phyloP scores from a whole-genome alignment of 441 rosid genomes.

The Jatropha multifida region DNA sequence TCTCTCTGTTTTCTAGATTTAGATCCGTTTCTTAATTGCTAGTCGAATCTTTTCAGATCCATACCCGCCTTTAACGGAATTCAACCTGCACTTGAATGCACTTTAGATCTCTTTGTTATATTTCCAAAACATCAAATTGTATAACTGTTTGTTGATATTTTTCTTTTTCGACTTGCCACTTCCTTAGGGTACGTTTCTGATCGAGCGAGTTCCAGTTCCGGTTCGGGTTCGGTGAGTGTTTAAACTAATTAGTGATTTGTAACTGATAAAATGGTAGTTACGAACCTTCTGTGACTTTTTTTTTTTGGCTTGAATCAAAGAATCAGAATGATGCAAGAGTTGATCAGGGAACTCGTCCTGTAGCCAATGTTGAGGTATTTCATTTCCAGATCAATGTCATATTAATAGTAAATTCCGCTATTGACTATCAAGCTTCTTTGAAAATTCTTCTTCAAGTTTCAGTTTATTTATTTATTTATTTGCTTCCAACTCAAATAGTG shows the following conservation, averaged over 20 bases:
- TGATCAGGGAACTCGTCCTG: not conserved
- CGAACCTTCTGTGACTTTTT: not conserved
- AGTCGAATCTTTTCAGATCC: slow-evolving; percentile 12
- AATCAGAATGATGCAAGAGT: slow-evolving; percentile 5
- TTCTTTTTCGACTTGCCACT: slow-evolving; percentile 7
- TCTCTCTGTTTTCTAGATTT: not conserved
- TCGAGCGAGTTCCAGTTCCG: slow-evolving; percentile 21
- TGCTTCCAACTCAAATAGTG: not conserved
- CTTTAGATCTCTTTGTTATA: slow-evolving; percentile 12
- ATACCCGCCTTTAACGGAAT: not conserved
- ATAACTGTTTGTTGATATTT: not conserved
- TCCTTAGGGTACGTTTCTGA: slow-evolving; percentile 52
- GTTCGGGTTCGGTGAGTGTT: slow-evolving; percentile 54
- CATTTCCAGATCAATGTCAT: not conserved
- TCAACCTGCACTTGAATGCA: not conserved
- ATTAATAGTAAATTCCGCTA: not conserved
- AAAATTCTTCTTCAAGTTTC: not conserved
- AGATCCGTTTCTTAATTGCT: slow-evolving; percentile 14
- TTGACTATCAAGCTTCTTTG: not conserved
- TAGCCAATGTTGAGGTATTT: not conserved
- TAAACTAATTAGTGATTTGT: not conserved
- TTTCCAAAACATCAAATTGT: not conserved
- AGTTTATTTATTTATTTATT: not conserved
- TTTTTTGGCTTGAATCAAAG: not conserved
- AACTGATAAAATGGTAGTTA: not conserved